phyloP scores from a whole-genome alignment of 768 basidiomycete genomes.

The Amanita polypyramis region DNA sequence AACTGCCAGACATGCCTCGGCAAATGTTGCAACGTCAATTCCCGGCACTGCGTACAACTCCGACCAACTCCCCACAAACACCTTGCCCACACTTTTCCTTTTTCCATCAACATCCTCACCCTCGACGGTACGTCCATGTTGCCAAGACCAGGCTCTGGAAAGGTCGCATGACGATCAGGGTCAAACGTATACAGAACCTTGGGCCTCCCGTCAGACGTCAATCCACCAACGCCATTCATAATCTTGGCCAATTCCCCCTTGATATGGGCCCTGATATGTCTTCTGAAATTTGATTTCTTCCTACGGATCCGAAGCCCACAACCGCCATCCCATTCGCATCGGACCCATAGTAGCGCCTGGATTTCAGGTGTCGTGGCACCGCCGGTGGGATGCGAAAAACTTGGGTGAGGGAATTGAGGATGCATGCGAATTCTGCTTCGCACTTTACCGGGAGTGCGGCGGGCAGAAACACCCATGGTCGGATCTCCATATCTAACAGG shows the following conservation, averaged over 20 bases:
- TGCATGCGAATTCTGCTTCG: too few relatives aligned
- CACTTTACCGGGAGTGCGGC: too few relatives aligned
- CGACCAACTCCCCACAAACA: conserved; percentile 1
- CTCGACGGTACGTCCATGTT: background rate
- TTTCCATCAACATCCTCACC: conserved; percentile 2
- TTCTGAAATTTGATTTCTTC: background rate
- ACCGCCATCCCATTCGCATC: conserved; percentile 1
- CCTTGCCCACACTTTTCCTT: background rate
- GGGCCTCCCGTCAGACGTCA: background rate
- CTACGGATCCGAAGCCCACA: background rate
- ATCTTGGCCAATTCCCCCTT: background rate
- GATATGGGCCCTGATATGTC: background rate
- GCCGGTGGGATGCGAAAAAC: too few relatives aligned
- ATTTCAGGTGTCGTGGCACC: too few relatives aligned
- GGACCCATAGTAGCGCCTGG: too few relatives aligned
- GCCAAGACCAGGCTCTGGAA: background rate
- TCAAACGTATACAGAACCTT: background rate
- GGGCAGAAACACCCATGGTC: too few relatives aligned
- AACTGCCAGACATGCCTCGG: background rate
- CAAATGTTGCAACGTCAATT: background rate
- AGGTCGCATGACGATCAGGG: background rate
- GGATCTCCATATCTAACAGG: too few relatives aligned
- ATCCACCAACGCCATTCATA: background rate
- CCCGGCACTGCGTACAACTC: background rate
- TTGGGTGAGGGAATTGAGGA: too few relatives aligned